phyloP scores from a whole-genome alignment of 2,329 filamentous ascomycete species.

The Cercospora berteroae region DNA sequence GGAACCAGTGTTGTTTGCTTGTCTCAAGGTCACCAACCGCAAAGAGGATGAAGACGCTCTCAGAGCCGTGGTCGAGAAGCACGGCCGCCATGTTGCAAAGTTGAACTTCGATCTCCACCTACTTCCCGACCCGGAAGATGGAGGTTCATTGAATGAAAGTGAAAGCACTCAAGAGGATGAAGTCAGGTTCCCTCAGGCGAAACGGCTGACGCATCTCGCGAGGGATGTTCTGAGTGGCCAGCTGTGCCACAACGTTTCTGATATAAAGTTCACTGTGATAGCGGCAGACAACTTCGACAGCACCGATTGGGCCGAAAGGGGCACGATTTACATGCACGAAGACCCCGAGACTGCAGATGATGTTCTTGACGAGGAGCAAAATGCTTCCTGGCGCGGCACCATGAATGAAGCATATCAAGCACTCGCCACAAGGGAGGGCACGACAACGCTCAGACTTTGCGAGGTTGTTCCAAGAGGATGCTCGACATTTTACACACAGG shows the following conservation, averaged over 20 bases:
- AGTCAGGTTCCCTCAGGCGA: neutral
- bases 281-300: conserved; percentile 1
- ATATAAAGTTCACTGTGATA: neutral
- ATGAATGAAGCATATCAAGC: conserved; percentile 11
- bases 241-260: neutral
- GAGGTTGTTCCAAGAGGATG: conserved; percentile 5
- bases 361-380: neutral
- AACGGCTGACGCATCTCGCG: neutral
- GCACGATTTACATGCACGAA: conserved; percentile 2
- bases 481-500: neutral
- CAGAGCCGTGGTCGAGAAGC: neutral
- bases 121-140: conserved; percentile 1
- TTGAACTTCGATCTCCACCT: conserved; percentile 4
- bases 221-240: neutral
- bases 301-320: neutral
- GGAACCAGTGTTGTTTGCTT: conserved; percentile 3
- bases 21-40: neutral
- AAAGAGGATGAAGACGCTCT: neutral
- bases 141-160: neutral
- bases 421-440: neutral
- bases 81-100: conserved; percentile 5
- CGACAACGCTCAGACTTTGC: neutral
- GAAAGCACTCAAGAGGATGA: neutral
- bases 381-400: conserved; percentile 1
- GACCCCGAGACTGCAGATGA: neutral